Evolutionary conservation across 805 yeast species (phyloP), one percentile per base, ranked within the genome.

Genomic region (Cephaloascus albidus): DNA sequence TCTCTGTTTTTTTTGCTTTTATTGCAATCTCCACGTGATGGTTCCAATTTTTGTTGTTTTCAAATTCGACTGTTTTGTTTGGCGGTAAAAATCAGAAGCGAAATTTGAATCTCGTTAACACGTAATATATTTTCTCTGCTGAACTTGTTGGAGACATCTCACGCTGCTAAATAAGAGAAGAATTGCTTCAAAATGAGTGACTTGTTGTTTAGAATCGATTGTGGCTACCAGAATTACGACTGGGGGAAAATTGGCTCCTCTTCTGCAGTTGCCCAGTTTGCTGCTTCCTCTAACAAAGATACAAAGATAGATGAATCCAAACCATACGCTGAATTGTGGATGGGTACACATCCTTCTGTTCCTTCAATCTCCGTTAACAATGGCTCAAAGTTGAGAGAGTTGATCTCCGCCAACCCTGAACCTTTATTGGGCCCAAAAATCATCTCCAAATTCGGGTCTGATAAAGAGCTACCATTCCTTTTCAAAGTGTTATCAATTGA

Each of bases 271-370:
- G 98, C 98, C 3, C 81, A 73, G 56, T 90, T 78, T 57, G 94
- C 95, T 35, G 70, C 80, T 31, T 67, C 70, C 38, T 78, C 94
- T 35, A 80, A 84, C 60, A 74, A 85, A 2, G 35, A 49, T 10
- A 67, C 85, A 39, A 54, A 53, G 16, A 73, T 88, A 40, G 86
- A 84, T 47, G 89, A 82, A 51, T 39, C 69, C 31, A 76, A 79
- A 54, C 97, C 98, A 10, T 93, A 93, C 55, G 98, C 98, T 15
- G 98, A 93, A 61, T 70, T 93, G 49, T 93, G 98, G 98, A 93
- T 93, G 98, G 98, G 98, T 32, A 88, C 97, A 19, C 98, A 93
- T 58, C 90, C 95, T 39, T 84, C 84, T 36, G 88, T 84, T 10
- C 96, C 97, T 20, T 82, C 96, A 16, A 62, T 61, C 36, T 72